These are phyloP conservation scores for Blastomyces silverae DNA, from an alignment of 2,329 filamentous ascomycete species.

Conservation along the genomic window DNA sequence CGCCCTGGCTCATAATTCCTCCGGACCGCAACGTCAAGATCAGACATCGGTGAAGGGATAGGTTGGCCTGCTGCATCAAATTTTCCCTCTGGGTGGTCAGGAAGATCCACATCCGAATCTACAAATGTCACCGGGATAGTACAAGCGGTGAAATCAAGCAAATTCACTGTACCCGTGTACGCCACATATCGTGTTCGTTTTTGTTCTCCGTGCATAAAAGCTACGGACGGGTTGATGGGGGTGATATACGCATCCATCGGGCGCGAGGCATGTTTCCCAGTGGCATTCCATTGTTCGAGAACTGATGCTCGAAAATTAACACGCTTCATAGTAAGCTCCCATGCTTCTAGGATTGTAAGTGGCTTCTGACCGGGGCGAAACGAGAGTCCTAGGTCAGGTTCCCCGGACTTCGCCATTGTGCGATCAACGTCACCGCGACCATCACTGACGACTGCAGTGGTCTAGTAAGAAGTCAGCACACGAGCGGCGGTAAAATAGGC, in stretches of 20 bases:
- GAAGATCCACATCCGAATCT: conserved; percentile 33
- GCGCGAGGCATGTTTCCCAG: conserved; percentile 8
- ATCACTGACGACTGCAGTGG: conserved; percentile 42
- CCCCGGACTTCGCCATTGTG: conserved; percentile 48
- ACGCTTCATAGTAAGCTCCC: conserved; percentile 12
- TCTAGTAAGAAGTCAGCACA: conserved; percentile 44
- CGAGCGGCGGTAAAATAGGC: conserved; percentile 37
- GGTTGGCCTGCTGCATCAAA: conserved; percentile 27
- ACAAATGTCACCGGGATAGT: conserved; percentile 44
- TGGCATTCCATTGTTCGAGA: conserved; percentile 19
- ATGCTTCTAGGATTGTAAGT: conserved; percentile 12
- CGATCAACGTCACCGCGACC: conserved; percentile 49
- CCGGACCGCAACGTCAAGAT: conserved; percentile 26
- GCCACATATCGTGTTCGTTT: conserved; percentile 31
- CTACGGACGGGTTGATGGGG: conserved; percentile 13
- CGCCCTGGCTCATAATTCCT: conserved; percentile 36
- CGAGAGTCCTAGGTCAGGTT: conserved; percentile 47
- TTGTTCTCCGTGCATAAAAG: conserved; percentile 5
- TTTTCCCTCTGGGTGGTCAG: conserved; percentile 42
- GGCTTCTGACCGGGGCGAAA: conserved; percentile 2
- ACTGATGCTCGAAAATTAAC: conserved; percentile 14
- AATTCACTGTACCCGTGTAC: conserved; percentile 57
- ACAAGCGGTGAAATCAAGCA: conserved; percentile 55
- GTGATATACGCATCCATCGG: conserved; percentile 17
- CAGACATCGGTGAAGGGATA: conserved; percentile 27